Conservation (phyloP, 208 protist species). For the Wallacemonas sp. region DNA sequence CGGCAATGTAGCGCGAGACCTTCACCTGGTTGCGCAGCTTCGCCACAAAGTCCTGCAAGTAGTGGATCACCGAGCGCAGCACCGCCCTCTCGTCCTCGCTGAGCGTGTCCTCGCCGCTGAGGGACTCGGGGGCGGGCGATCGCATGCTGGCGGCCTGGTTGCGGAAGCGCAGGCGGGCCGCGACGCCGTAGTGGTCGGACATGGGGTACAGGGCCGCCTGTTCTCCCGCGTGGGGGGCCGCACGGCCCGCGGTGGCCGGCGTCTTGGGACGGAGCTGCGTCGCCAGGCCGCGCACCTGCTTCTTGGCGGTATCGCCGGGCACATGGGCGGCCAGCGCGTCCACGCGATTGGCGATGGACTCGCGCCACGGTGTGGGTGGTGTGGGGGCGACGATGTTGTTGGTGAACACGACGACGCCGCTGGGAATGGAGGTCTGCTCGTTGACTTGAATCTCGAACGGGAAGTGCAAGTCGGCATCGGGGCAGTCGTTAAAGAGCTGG, state of each 20-base stretch:
- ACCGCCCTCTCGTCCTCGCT: constrained; percentile 50
- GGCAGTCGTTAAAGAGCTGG: constrained; percentile 68
- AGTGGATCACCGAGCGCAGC: constrained; percentile 37
- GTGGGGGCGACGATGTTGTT: constrained; percentile 48
- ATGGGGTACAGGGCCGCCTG: constrained; percentile 48
- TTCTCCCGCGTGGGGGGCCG: too few species aligned
- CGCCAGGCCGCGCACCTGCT: constrained; percentile 1
- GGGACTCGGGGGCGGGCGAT: constrained; percentile 3
- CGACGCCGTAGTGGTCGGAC: constrained; percentile 91
- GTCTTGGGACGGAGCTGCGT: not conserved
- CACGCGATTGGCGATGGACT: constrained; percentile 13
- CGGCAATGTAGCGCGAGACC: constrained; percentile 38
- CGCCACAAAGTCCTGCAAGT: constrained; percentile 43
- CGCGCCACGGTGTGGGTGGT: constrained; percentile 19
- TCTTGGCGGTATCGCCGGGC: constrained; percentile 1
- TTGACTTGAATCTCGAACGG: constrained; percentile 33
- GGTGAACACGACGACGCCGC: constrained; percentile 79
- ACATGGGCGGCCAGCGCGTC: not conserved
- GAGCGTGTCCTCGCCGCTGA: constrained; percentile 13
- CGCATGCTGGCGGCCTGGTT: not conserved
- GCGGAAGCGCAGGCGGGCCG: constrained; percentile 39
- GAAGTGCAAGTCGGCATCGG: constrained; percentile 50
- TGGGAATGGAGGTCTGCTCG: constrained; percentile 32
- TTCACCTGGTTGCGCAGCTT: constrained; percentile 46
- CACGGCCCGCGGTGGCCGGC: not conserved